Evolutionary conservation across 331 rosid species (phyloP), one percentile per base, ranked within the genome.

Genomic region (Malus hybrid): DNA sequence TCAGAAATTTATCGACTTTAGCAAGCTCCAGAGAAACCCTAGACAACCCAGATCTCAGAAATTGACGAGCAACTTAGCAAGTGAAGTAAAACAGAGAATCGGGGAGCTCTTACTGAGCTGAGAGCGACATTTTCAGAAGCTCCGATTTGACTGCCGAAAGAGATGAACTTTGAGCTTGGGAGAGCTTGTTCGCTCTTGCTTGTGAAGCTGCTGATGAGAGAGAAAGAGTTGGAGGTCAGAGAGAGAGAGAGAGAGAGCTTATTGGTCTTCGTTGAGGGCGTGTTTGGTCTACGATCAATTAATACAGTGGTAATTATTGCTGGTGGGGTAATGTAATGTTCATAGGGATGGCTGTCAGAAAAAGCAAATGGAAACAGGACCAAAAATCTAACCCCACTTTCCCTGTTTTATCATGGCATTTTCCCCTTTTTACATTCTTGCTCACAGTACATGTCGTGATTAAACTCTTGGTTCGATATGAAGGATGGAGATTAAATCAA

Each of bases 41-140:
- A 85, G 77, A 20, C 63, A 5, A 26, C 79, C 72, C 88, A 77
- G 88, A 87, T 87, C 90, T 80, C 78, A 73, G 62, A 84, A 74
- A 64, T 66, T 46, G 60, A 76, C 61, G 19, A 36, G 20, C 19
- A 39, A 24, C 75, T 70, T 34, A 18, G 13, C 19, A 77, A 67
- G 68, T 29, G 62, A 63, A 48, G 20, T 72, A 30, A 20, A 62
- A 62, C 53, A 32, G 28, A 26, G 46, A 69, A 30, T 52, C 44
- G 66, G 70, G 1, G 39, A 74, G 10, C 74, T 74, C 81, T 78
- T 34, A 83, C 70, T 68, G 72, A 74, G 68, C 48, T 48, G 78
- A 75, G 60, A 75, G 56, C 61, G 68, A 18, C 72, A 72, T 56
- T 46, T 68, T 12, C 30, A 22, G 71, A 63, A 70, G 76, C 62